Base-by-base conservation (phyloP, 2,329 filamentous ascomycete species). In the Chrysoporthe cubensis region DNA sequence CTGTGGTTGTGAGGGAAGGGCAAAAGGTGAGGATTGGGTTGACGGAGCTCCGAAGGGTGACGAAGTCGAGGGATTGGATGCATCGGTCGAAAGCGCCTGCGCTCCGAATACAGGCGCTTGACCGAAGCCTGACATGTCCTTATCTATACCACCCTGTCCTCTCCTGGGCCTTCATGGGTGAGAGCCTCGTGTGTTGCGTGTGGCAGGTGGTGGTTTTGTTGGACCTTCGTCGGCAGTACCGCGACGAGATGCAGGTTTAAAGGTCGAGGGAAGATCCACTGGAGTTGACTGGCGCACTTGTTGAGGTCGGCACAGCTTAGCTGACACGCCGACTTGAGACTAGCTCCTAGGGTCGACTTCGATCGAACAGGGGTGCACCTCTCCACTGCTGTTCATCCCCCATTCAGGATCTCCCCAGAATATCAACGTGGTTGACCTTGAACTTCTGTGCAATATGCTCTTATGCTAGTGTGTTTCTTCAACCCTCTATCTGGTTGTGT, bases 111-210 rank as follows among this genome's bases (percentile, higher is more conserved):
- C 67, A 70, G 69, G 65, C 52, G 69, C 50, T 59, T 67, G 65
- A 67, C 67, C 69, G 59, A 70, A 69, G 69, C 64, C 67, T 56
- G 69, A 65, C 69, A 70, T 70, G 60, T 61, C 67, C 65, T 62
- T 40, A 63, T n/a, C 32, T 61, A 48, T 61, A 46, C 59, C 50
- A 34, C 58, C 40, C 68, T 57, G 54, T 54, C 42, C 64, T 68
- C 60, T 61, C 50, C 14, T 34, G 43, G 26, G 14, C 43, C 59
- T 13, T 61, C 59, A 61, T 61, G 42, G 59, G 59, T 48, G 21
- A 34, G 26, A 48, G 32, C 7, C 21, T 60, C 14, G 14, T 34
- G 43, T 21, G 52, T 32, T 65, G 61, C 26, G 26, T n/a, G 66
- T 34, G 18, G 50, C 46, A 46, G 67, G 42, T 57, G 59, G 42